phyloP scores from a whole-genome alignment of 495 filamentous ascomycete genomes.

The Penicillium lagena region DNA sequence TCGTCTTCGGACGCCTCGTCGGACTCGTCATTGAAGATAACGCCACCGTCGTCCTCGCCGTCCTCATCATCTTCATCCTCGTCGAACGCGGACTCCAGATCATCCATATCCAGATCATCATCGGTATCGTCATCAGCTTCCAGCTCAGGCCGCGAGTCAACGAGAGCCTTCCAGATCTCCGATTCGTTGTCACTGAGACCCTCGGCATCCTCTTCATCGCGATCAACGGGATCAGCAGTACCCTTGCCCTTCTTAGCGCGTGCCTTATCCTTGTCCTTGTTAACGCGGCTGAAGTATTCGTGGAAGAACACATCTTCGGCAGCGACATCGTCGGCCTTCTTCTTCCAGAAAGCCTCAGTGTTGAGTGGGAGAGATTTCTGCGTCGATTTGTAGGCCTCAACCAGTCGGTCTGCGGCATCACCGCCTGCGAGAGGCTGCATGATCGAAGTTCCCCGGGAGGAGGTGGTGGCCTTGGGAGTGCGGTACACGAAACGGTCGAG shows the following conservation, averaged over 20 bases:
- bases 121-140: slow-evolving; percentile 62
- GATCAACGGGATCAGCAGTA: slow-evolving; percentile 19
- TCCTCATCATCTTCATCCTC: slow-evolving; percentile 43
- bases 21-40: slow-evolving; percentile 43
- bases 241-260: slow-evolving; percentile 49
- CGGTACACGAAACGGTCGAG: slow-evolving; percentile 95
- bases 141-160: slow-evolving; percentile 70
- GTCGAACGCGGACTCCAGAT: slow-evolving; percentile 51
- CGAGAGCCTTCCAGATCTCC: slow-evolving; percentile 92
- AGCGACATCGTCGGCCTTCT: slow-evolving; percentile 75
- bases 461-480: slow-evolving; percentile 64
- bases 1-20: slow-evolving; percentile 37
- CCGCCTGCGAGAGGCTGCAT: slow-evolving; percentile 87
- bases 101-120: slow-evolving; percentile 58
- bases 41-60: slow-evolving; percentile 48
- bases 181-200: slow-evolving; percentile 43
- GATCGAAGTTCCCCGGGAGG: slow-evolving; percentile 70
- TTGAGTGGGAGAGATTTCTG: slow-evolving; percentile 55
- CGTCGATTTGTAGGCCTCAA: slow-evolving; percentile 47
- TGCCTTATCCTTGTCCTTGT: slow-evolving; percentile 58
- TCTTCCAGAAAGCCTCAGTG: slow-evolving; percentile 84
- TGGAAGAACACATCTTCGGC: slow-evolving; percentile 98
- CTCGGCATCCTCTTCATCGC: slow-evolving; percentile 22
- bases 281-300: slow-evolving; percentile 79
- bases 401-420: slow-evolving; percentile 55